Conservation (phyloP, 495 filamentous ascomycete genomes). For the Cladorrhinum samala region DNA sequence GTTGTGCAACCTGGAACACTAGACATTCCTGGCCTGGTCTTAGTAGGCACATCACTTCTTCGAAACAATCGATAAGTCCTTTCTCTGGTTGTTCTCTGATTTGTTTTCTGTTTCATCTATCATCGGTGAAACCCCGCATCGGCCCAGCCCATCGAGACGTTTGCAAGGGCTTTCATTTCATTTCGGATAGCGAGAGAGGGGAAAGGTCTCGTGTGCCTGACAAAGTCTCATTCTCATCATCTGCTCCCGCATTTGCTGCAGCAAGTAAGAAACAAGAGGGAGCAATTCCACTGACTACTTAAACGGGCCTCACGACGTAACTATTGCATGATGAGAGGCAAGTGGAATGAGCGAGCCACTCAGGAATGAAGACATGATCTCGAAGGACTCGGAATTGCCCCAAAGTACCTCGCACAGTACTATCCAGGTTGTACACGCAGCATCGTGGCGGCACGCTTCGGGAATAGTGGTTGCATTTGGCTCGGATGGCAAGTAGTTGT, state of each 20-base stretch:
- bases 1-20: background rate
- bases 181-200: background rate
- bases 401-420: constrained; percentile 24
- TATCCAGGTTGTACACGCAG: constrained; percentile 14
- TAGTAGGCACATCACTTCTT: background rate
- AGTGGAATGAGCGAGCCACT: too few relatives aligned
- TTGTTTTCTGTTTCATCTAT: background rate
- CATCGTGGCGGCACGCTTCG: constrained; percentile 11
- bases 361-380: too few relatives aligned
- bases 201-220: background rate
- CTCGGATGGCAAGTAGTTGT: constrained; percentile 17
- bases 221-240: too few relatives aligned
- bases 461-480: constrained; percentile 21
- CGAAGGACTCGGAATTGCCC: background rate
- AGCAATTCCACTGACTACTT: too few relatives aligned
- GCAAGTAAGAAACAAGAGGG: background rate
- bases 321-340: constrained; percentile 1
- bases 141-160: background rate
- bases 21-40: background rate
- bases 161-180: background rate
- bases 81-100: background rate
- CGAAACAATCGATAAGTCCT: background rate
- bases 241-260: too few relatives aligned
- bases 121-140: constrained; percentile 3
- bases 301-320: too few relatives aligned